A percentile compares a stretch with the other conserved stretches of the same genome.
Conservation (phyloP, 768 basidiomycete species). For the Vishniacozyma victoriae region DNA sequence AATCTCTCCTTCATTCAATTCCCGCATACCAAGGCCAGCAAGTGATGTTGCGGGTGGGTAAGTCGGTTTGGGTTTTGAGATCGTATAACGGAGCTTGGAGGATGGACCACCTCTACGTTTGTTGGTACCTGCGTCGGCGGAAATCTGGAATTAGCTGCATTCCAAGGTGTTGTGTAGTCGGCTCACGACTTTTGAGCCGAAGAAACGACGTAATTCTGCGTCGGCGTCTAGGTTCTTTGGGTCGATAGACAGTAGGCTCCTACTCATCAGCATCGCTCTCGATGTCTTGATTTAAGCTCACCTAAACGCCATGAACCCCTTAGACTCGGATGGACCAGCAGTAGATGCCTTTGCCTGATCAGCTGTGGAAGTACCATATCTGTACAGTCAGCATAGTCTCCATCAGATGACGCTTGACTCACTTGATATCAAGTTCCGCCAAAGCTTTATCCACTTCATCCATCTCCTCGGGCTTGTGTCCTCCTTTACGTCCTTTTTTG, state of each 20-base stretch:
- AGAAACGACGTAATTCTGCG: slow-evolving; percentile 86
- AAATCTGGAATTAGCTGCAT: no score
- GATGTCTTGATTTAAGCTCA: slow-evolving; percentile 39
- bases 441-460: slow-evolving; percentile 82
- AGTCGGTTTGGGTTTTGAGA: slow-evolving; percentile 67
- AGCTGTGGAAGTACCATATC: slow-evolving; percentile 26
- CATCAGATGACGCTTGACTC: slow-evolving; percentile 12
- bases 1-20: slow-evolving; percentile 57
- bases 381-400: background rate
- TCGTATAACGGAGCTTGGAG: slow-evolving; percentile 54
- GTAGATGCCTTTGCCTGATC: slow-evolving; percentile 25
- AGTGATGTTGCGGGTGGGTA: slow-evolving; percentile 60
- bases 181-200: slow-evolving; percentile 79
- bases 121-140: slow-evolving; percentile 49
- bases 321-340: no score
- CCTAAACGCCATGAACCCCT: slow-evolving; percentile 37
- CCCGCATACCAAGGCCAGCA: slow-evolving; percentile 62
- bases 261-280: background rate
- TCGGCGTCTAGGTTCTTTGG: slow-evolving; percentile 76
- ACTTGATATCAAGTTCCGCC: slow-evolving; percentile 77
- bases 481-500: slow-evolving; percentile 56
- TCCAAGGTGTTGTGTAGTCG: slow-evolving; percentile 29
- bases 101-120: slow-evolving; percentile 34
- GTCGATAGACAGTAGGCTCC: slow-evolving; percentile 65
- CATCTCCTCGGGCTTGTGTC: slow-evolving; percentile 31